Evolutionary conservation across 2,329 filamentous ascomycete genomes (phyloP).

Genomic region (Colletotrichum agaves): DNA sequence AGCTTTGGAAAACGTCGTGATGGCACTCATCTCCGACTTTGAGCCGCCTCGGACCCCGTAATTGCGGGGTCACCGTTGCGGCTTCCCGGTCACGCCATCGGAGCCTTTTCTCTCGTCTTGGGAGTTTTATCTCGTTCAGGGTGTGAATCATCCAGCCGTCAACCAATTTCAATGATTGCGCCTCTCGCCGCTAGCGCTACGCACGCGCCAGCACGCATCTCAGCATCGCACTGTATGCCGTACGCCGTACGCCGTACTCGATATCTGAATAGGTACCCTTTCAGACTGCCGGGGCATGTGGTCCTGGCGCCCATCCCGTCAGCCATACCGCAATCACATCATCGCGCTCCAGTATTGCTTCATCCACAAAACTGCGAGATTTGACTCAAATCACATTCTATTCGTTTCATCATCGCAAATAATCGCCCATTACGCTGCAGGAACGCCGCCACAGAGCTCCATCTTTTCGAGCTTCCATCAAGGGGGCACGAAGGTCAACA

Average conservation of each 20-base stretch:
- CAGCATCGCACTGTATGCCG: background rate
- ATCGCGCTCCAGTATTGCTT: constrained; percentile 37
- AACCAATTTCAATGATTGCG: constrained; percentile 3
- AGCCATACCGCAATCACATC: constrained; percentile 36
- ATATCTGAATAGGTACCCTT: constrained; percentile 8
- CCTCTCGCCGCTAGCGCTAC: constrained; percentile 4
- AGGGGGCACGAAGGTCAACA: constrained; percentile 5
- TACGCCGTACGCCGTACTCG: background rate
- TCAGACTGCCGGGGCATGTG: constrained; percentile 19
- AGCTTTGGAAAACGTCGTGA: constrained; percentile 25
- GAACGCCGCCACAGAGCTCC: constrained; percentile 3
- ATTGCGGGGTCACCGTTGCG: constrained; percentile 24
- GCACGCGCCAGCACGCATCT: constrained; percentile 6
- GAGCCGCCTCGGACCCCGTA: constrained; percentile 34
- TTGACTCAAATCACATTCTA: constrained; percentile 10
- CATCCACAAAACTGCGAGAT: constrained; percentile 27
- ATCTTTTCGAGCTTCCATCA: constrained; percentile 9
- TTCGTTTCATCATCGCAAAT: constrained; percentile 17
- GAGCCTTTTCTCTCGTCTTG: constrained; percentile 18
- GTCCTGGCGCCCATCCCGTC: constrained; percentile 27
- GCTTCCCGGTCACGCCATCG: constrained; percentile 35
- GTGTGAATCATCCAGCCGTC: background rate
- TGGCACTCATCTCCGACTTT: constrained; percentile 18
- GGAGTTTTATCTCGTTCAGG: background rate
- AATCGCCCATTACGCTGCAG: constrained; percentile 7